phyloP scores from a whole-genome alignment of 208 protist genomes.

The Novymonas esmeraldas region DNA sequence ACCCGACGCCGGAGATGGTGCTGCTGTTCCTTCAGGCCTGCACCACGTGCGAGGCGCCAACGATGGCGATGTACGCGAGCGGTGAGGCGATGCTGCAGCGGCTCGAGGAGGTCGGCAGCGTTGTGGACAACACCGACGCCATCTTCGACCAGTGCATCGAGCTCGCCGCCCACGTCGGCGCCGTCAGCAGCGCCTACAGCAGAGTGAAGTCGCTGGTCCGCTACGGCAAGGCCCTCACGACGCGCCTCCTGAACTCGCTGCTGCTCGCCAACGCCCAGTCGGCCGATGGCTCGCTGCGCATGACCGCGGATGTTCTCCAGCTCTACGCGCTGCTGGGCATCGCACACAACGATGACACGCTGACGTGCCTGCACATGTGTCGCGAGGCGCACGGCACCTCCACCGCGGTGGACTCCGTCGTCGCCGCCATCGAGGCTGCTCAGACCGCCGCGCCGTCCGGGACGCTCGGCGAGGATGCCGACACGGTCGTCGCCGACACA shows the following conservation, averaged over 20 bases:
- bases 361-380: slow-evolving; percentile 58
- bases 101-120: slow-evolving; percentile 73
- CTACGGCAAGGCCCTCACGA: slow-evolving; percentile 79
- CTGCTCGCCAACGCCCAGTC: slow-evolving; percentile 85
- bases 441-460: slow-evolving; percentile 18
- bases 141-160: slow-evolving; percentile 89
- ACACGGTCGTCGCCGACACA: slow-evolving; percentile 42
- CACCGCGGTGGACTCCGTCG: slow-evolving; percentile 35
- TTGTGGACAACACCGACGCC: slow-evolving; percentile 49
- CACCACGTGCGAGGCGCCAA: slow-evolving; percentile 51
- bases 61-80: slow-evolving; percentile 60
- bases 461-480: slow-evolving; percentile 47
- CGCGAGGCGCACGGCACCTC: slow-evolving; percentile 49
- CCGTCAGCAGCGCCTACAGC: slow-evolving; percentile 72
- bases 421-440: slow-evolving; percentile 21
- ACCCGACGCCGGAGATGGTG: slow-evolving; percentile 86
- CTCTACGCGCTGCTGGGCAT: slow-evolving; percentile 68
- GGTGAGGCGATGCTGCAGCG: slow-evolving; percentile 58
- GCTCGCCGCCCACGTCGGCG: slow-evolving; percentile 75
- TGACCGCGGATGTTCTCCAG: slow-evolving; percentile 72
- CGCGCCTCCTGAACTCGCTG: slow-evolving; percentile 84
- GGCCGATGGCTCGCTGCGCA: slow-evolving; percentile 49
- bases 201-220: slow-evolving; percentile 74
- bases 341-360: slow-evolving; percentile 69
- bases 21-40: slow-evolving; percentile 83